Percentiles rank a stretch among this genome's conserved stretches.
phyloP scores from a whole-genome alignment of 495 filamentous ascomycete genomes.

The Penicillium dipodomyicola region DNA sequence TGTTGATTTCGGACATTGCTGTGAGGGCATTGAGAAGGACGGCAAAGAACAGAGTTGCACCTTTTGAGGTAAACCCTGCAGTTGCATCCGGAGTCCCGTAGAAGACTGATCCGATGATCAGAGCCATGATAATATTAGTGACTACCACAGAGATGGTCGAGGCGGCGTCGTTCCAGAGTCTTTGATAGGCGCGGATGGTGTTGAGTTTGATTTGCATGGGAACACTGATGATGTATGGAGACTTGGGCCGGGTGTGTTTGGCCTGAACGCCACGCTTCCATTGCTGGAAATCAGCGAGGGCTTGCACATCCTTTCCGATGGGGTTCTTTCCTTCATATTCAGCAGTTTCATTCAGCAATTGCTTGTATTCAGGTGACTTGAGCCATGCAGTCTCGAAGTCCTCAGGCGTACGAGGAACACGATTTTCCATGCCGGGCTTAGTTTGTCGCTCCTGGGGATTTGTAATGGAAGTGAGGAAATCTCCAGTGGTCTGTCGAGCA shows the following conservation, averaged over 20 bases:
- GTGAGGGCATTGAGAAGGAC: slow-evolving; percentile 61
- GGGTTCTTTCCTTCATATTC: slow-evolving; percentile 41
- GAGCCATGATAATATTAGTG: slow-evolving; percentile 67
- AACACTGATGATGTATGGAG: slow-evolving; percentile 39
- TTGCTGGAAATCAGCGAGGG: slow-evolving; percentile 25
- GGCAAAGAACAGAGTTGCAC: slow-evolving; percentile 82
- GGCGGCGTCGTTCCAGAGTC: slow-evolving; percentile 64
- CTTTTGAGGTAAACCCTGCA: slow-evolving; percentile 65
- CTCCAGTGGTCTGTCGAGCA: slow-evolving; percentile 57
- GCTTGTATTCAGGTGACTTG: slow-evolving; percentile 45
- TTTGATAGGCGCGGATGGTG: slow-evolving; percentile 46
- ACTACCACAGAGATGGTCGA: slow-evolving; percentile 67
- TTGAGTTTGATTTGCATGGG: slow-evolving; percentile 46
- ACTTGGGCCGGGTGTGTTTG: slow-evolving; percentile 32
- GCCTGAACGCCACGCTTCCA: slow-evolving; percentile 31
- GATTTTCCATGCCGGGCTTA: slow-evolving; percentile 55
- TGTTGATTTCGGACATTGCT: slow-evolving; percentile 54
- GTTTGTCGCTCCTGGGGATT: slow-evolving; percentile 59
- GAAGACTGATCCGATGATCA: slow-evolving; percentile 81
- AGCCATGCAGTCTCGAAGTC: slow-evolving; percentile 63
- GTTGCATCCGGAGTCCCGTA: slow-evolving; percentile 64
- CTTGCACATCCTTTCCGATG: slow-evolving; percentile 12
- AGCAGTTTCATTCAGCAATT: slow-evolving; percentile 46
- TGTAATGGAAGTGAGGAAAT: slow-evolving; percentile 70
- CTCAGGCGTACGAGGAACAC: slow-evolving; percentile 64